Percentiles rank a stretch among this genome's conserved stretches.
Conservation (phyloP, 2,329 filamentous ascomycete species). For the Cordyceps farinosa region DNA sequence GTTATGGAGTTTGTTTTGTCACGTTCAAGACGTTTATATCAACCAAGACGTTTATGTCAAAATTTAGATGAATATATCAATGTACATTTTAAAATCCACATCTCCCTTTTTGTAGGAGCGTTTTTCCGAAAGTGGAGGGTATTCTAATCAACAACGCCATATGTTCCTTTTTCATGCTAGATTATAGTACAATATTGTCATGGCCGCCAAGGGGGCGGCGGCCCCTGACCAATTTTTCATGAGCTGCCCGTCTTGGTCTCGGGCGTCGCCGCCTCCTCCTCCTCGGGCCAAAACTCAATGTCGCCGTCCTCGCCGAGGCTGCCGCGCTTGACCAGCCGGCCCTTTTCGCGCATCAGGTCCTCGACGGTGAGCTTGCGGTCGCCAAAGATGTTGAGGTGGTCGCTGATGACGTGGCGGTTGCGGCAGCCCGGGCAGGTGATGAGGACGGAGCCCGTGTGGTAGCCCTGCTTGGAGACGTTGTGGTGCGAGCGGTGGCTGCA, state of each 20-base stretch:
- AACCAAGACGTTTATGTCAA: not conserved
- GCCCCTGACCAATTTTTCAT: not conserved
- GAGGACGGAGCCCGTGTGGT: constrained; percentile 84
- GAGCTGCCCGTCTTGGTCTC: constrained; percentile 22
- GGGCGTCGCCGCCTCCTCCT: constrained; percentile 32
- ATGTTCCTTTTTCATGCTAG: not conserved
- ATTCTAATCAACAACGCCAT: constrained; percentile 10
- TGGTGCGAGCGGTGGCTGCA: constrained; percentile 80
- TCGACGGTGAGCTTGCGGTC: constrained; percentile 68
- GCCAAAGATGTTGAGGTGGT: constrained; percentile 78
- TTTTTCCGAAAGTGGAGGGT: constrained; percentile 5
- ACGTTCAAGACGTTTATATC: not conserved
- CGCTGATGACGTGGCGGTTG: constrained; percentile 85
- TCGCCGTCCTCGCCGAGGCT: constrained; percentile 74
- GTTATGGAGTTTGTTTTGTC: constrained; percentile 2
- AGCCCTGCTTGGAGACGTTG: constrained; percentile 87
- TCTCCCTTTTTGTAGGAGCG: not conserved
- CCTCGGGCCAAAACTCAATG: constrained; percentile 87
- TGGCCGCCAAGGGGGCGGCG: not conserved
- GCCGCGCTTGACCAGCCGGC: constrained; percentile 68
- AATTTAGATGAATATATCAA: constrained; percentile 5
- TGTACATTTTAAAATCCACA: not conserved
- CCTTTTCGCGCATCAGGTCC: constrained; percentile 72
- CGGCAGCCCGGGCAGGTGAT: constrained; percentile 85
- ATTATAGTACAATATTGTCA: not conserved